Base-by-base conservation (phyloP, 2,329 filamentous ascomycete species). In the Biscogniauxia mediterranea region DNA sequence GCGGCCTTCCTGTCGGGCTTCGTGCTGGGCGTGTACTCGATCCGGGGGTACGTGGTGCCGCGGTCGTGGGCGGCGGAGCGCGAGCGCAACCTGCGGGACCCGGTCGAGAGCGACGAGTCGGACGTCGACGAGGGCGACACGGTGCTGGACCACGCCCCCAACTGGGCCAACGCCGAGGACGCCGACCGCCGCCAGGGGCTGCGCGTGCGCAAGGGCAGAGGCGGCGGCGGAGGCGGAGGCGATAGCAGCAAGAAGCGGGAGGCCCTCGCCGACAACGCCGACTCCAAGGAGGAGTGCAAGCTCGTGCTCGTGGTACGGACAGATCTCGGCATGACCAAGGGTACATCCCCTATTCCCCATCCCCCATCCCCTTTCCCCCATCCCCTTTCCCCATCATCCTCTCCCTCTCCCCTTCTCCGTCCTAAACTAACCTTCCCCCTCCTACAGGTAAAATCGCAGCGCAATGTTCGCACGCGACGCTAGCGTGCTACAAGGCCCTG, bases 251-350 rank as follows among this genome's bases (percentile, higher is more conserved):
- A 64, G 26, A 63, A 61, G n/a, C 60, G 61, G 7, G 56, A 61
- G 9, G 64, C 78, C 70, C 79, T 66, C 21, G 66, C 21, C 55
- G 73, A 68, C 49, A 61, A 68, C 49, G 60, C 66, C 19, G 65
- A 66, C 20, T 64, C 62, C 21, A 82, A 80, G 23, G 93, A 97
- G 77, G 93, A 97, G 76, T 97, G 94, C 81, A 98, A 98, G 79
- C 82, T 98, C 61, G 92, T 97, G 15, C 81, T 99, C 38, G 92
- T 97, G 3, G 94, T 98, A 59, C 82, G 95, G 73, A 97, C 92
- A 19, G 95, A 99, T 79, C 78, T 99, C 70, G 94, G 94, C 70
- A 99, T 99, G 95, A 95, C 91, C 9, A 98, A 97, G 80, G 94
- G 94, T 95, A 80, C 13, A 52, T 20, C 42, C 42, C 28, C n/a